These are phyloP conservation scores for Zymoseptoria passerinii DNA, from an alignment of 2,329 filamentous ascomycete species.

Conservation along the genomic window DNA sequence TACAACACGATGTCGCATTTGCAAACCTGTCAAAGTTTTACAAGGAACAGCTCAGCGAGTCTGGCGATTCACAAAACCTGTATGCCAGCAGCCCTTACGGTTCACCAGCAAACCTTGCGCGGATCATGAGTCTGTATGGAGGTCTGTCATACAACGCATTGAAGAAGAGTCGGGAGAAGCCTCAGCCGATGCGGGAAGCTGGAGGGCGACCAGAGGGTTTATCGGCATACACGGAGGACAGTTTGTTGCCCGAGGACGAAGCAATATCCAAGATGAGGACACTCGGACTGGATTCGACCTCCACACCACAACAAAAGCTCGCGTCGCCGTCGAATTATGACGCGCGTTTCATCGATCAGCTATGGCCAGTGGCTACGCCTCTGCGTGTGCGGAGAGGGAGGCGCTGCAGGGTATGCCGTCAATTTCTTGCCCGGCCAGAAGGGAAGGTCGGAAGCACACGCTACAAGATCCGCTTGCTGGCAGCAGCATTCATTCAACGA, in stretches of 20 bases:
- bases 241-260: slow-evolving; percentile 37
- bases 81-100: slow-evolving; percentile 51
- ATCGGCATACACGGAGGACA: slow-evolving; percentile 41
- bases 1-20: slow-evolving; percentile 64
- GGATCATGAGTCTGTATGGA: slow-evolving; percentile 88
- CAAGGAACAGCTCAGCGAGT: slow-evolving; percentile 64
- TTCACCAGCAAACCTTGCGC: slow-evolving; percentile 72
- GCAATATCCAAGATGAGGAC: slow-evolving; percentile 48
- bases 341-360: slow-evolving; percentile 59
- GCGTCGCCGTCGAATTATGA: slow-evolving; percentile 42
- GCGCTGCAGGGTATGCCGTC: slow-evolving; percentile 82
- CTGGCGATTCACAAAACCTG: slow-evolving; percentile 42
- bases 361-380: slow-evolving; percentile 73
- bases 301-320: slow-evolving; percentile 45
- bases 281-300: slow-evolving; percentile 60
- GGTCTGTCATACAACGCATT: slow-evolving; percentile 51
- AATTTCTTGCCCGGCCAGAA: slow-evolving; percentile 93
- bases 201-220: slow-evolving; percentile 61
- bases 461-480: slow-evolving; percentile 87
- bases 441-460: slow-evolving; percentile 79
- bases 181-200: slow-evolving; percentile 74
- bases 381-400: slow-evolving; percentile 90
- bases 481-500: slow-evolving; percentile 73
- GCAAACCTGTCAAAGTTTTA: slow-evolving; percentile 71
- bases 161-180: slow-evolving; percentile 59